Conservation (phyloP, 2,329 filamentous ascomycete genomes). For the Grosmannia clavigera region DNA sequence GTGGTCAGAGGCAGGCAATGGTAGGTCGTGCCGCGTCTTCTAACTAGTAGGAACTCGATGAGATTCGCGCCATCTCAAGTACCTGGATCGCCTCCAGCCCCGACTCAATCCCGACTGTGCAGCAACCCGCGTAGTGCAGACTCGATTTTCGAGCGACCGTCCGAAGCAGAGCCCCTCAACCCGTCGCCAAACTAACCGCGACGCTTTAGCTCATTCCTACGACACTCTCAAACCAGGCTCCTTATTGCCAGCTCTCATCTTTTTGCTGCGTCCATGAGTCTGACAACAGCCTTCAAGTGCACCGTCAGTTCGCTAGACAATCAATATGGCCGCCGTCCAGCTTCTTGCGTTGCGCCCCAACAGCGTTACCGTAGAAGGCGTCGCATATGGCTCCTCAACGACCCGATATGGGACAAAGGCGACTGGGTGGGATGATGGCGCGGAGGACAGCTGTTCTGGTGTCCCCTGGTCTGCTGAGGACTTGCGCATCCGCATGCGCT, state of each 20-base stretch:
- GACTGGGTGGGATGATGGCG: constrained; percentile 23
- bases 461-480: constrained; percentile 12
- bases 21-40: not conserved
- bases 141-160: not conserved
- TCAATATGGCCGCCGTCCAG: constrained; percentile 42
- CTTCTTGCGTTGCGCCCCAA: constrained; percentile 29
- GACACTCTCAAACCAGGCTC: not conserved
- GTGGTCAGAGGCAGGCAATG: not conserved
- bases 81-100: not conserved
- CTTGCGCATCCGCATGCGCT: constrained; percentile 22
- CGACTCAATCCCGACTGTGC: not conserved
- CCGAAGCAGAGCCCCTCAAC: not conserved
- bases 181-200: not conserved
- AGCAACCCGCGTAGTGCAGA: not conserved
- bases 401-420: constrained; percentile 21
- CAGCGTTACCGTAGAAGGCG: constrained; percentile 27
- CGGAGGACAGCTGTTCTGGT: not conserved
- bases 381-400: constrained; percentile 22
- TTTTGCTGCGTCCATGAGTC: constrained; percentile 39
- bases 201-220: not conserved
- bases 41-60: not conserved
- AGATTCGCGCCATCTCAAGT: not conserved
- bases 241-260: constrained; percentile 8
- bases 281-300: constrained; percentile 26
- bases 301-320: constrained; percentile 29